A percentile compares a stretch with the other conserved stretches of the same genome.
Evolutionary conservation across 2,329 filamentous ascomycete genomes (phyloP).

Genomic region (Sordariomycetes sp.): DNA sequence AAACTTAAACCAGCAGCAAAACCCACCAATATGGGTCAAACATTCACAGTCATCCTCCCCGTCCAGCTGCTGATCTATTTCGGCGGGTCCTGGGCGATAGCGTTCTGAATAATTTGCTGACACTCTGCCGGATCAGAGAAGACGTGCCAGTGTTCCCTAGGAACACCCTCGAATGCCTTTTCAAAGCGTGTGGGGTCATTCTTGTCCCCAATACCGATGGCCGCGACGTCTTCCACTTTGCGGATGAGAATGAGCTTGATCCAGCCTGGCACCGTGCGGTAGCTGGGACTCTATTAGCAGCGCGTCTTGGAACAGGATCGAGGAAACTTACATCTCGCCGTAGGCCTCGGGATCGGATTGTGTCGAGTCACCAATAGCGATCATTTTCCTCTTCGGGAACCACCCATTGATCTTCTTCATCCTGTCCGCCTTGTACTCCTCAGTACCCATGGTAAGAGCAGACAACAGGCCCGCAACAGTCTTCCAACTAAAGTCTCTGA

Average conservation of each 20-base stretch:
- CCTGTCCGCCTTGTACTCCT: slow-evolving; percentile 76
- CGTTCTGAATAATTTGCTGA: slow-evolving; percentile 17
- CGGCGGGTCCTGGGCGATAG: slow-evolving; percentile 9
- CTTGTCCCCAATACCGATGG: slow-evolving; percentile 60
- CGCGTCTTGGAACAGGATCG: not conserved
- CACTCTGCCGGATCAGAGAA: slow-evolving; percentile 72
- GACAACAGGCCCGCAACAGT: slow-evolving; percentile 71
- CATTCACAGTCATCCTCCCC: no score
- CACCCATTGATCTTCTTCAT: slow-evolving; percentile 70
- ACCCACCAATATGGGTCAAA: no score
- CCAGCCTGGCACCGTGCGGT: slow-evolving; percentile 62
- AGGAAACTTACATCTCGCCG: slow-evolving; percentile 56
- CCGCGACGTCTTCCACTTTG: slow-evolving; percentile 68
- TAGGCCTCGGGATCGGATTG: slow-evolving; percentile 89
- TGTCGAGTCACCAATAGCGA: slow-evolving; percentile 84
- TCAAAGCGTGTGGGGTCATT: slow-evolving; percentile 71
- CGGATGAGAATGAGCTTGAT: slow-evolving; percentile 78
- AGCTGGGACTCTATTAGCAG: slow-evolving; percentile 26
- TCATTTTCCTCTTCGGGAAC: slow-evolving; percentile 70
- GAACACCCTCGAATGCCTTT: slow-evolving; percentile 70
- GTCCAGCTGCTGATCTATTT: no score
- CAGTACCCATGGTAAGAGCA: slow-evolving; percentile 69
- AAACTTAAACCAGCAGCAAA: no score
- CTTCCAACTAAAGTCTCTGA: slow-evolving; percentile 81
- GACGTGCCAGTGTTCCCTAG: slow-evolving; percentile 65